A percentile compares a stretch with the other conserved stretches of the same genome.
Conservation (phyloP, 306 rosid genomes). For the Inga leiocalycina region DNA sequence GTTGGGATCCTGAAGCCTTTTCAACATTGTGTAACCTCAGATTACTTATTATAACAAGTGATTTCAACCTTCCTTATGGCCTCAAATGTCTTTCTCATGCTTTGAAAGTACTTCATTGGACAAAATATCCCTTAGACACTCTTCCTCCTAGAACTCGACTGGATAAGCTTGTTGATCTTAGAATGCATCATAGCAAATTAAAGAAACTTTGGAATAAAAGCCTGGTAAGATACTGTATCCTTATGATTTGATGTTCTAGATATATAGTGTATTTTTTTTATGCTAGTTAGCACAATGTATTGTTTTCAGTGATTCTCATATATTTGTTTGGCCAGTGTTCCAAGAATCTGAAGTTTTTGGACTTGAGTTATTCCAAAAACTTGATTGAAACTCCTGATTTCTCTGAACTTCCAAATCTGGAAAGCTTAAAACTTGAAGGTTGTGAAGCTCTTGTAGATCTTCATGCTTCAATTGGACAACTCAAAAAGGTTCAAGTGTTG, state of each 20-base stretch:
- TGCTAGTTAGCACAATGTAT: no score
- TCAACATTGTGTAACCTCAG: conserved; percentile 3
- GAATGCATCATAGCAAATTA: background rate
- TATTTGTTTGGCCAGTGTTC: background rate
- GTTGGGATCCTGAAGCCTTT: background rate
- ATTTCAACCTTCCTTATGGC: background rate
- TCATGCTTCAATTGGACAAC: background rate
- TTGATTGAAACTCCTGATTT: background rate
- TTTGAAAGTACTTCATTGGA: background rate
- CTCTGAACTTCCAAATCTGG: background rate
- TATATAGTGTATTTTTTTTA: no score
- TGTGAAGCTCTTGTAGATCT: background rate
- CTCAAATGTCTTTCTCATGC: background rate
- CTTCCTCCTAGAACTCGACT: background rate
- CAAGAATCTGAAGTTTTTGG: background rate
- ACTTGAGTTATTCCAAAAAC: background rate
- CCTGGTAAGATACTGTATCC: background rate
- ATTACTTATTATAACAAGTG: background rate
- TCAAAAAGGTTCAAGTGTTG: background rate
- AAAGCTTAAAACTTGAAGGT: background rate
- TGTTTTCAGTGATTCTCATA: background rate
- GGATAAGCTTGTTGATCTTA: background rate
- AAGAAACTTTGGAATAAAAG: background rate
- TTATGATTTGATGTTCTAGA: background rate
- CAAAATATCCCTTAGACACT: background rate